These are phyloP conservation scores for Lepidium didymum DNA, from an alignment of 345 rosid species.

Conservation along the genomic window DNA sequence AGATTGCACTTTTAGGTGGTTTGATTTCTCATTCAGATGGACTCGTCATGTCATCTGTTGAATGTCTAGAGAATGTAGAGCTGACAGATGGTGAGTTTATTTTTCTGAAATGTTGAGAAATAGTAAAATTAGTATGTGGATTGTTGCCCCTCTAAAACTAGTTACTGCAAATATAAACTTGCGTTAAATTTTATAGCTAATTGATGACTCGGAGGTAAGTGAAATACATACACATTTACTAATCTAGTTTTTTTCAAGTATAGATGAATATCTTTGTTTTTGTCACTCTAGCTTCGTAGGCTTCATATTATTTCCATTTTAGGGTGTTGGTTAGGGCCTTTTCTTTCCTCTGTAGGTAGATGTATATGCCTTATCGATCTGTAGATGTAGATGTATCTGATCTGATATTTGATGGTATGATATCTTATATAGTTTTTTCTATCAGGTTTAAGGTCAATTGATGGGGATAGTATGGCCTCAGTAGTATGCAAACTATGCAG, in stretches of 20 bases:
- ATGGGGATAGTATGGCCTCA: constrained; percentile 49
- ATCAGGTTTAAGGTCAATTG: constrained; percentile 44
- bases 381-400: neutral
- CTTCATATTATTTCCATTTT: neutral
- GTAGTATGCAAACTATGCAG: constrained; percentile 62
- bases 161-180: neutral
- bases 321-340: neutral
- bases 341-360: neutral
- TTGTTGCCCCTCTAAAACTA: neutral
- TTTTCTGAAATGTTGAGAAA: neutral
- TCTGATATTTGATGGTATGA: constrained; percentile 3
- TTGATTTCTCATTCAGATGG: constrained; percentile 75
- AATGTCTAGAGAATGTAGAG: constrained; percentile 45
- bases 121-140: neutral
- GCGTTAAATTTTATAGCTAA: neutral
- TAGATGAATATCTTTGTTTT: neutral
- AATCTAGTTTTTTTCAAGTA: neutral
- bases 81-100: constrained; percentile 49
- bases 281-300: neutral
- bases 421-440: constrained; percentile 4
- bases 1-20: constrained; percentile 79
- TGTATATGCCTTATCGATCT: neutral
- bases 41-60: constrained; percentile 53
- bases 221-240: neutral
- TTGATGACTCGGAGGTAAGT: neutral